phyloP scores from a whole-genome alignment of 2,329 filamentous ascomycete species.

The Cladophialophora immunda region DNA sequence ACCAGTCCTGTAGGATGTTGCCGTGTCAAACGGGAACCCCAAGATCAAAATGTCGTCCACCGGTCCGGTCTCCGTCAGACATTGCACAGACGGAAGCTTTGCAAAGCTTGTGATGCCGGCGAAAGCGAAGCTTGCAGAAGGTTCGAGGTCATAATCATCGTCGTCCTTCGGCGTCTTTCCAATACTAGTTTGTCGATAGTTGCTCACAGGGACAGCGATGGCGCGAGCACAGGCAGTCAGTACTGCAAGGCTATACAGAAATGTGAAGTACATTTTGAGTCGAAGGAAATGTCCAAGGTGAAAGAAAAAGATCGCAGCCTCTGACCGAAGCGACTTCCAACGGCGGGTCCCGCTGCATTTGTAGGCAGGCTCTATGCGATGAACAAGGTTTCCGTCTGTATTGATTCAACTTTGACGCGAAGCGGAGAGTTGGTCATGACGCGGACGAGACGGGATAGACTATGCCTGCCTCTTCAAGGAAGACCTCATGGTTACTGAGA shows the following conservation, averaged over 20 bases:
- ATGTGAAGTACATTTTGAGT: slow-evolving; percentile 1
- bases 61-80: slow-evolving; percentile 16
- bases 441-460: neutral
- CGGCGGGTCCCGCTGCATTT: neutral
- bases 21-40: slow-evolving; percentile 29
- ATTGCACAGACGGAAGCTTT: slow-evolving; percentile 15
- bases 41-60: slow-evolving; percentile 28
- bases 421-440: neutral
- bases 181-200: slow-evolving; percentile 1
- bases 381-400: neutral
- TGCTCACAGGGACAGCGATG: neutral
- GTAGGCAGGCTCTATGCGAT: neutral
- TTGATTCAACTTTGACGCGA: neutral
- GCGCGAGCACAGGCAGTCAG: slow-evolving; percentile 8
- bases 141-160: slow-evolving; percentile 25
- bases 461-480: neutral
- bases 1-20: slow-evolving; percentile 16
- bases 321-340: neutral
- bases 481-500: neutral
- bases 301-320: neutral
- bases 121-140: slow-evolving; percentile 19
- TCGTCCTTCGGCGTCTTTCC: neutral
- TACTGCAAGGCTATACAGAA: slow-evolving; percentile 7
- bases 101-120: slow-evolving; percentile 25
- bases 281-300: neutral